Evolutionary conservation across 495 filamentous ascomycete genomes (phyloP).

Genomic region (Staphylotrichum tortipilum): DNA sequence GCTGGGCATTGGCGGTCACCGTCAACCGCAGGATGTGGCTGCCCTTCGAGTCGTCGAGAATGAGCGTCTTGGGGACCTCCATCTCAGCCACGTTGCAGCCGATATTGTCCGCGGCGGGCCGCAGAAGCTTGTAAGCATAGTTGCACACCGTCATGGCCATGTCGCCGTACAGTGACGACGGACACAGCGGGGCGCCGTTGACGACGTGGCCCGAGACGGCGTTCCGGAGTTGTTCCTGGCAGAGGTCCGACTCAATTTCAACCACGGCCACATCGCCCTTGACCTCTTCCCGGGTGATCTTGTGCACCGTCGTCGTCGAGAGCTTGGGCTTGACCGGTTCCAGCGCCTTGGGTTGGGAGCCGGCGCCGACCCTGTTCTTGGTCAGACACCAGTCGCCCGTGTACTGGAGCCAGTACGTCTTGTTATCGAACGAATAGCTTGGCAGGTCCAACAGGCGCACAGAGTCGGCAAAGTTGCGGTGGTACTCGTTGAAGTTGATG

Average conservation of each 20-base stretch:
- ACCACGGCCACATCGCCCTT: slow-evolving; percentile 47
- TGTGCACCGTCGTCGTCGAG: slow-evolving; percentile 43
- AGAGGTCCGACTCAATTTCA: slow-evolving; percentile 59
- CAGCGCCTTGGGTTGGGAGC: slow-evolving; percentile 36
- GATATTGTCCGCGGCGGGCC: slow-evolving; percentile 44
- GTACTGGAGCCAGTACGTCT: slow-evolving; percentile 79
- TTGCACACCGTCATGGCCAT: slow-evolving; percentile 67
- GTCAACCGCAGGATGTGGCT: slow-evolving; percentile 42
- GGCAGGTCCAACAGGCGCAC: slow-evolving; percentile 61
- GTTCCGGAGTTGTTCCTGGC: slow-evolving; percentile 48
- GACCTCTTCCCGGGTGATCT: slow-evolving; percentile 47
- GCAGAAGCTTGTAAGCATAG: slow-evolving; percentile 53
- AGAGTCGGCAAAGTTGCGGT: slow-evolving; percentile 55
- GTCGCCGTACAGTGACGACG: slow-evolving; percentile 62
- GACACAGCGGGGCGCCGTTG: slow-evolving; percentile 49
- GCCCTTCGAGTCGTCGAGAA: slow-evolving; percentile 48
- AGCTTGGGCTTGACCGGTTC: slow-evolving; percentile 44
- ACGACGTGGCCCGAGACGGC: slow-evolving; percentile 64
- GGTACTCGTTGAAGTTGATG: slow-evolving; percentile 71
- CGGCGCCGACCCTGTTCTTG: slow-evolving; percentile 58
- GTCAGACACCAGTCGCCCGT: slow-evolving; percentile 58
- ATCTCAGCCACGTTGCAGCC: slow-evolving; percentile 55
- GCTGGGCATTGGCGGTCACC: slow-evolving; percentile 31
- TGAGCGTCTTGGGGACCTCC: slow-evolving; percentile 61
- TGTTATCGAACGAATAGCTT: slow-evolving; percentile 67